These are phyloP conservation scores for Conringia planisiliqua DNA, from an alignment of 345 rosid genomes.

Conservation along the genomic window DNA sequence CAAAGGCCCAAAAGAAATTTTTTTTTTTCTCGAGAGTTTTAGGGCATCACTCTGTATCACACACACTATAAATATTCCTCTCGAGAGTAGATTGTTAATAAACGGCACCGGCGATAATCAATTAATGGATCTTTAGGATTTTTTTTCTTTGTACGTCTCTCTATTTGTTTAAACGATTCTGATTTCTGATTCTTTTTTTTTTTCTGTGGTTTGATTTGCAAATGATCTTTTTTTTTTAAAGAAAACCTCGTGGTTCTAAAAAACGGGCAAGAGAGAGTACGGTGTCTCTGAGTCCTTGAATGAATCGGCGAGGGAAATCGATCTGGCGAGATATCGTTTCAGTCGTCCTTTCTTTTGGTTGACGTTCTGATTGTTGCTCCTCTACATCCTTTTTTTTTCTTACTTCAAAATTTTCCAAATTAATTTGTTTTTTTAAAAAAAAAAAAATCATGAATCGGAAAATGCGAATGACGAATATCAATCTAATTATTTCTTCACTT, in stretches of 20 bases:
- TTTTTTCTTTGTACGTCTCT: too few species aligned
- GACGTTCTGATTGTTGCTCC: slow-evolving; percentile 37
- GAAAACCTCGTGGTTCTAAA: background rate
- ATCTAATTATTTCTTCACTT: slow-evolving; percentile 30
- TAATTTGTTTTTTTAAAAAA: background rate
- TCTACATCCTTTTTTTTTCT: slow-evolving; percentile 4
- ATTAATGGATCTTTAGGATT: background rate
- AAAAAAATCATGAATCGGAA: too few species aligned
- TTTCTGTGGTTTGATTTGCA: background rate
- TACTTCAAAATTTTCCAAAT: background rate
- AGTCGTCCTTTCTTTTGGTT: slow-evolving; percentile 18
- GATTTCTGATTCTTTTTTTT: background rate
- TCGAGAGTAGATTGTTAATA: background rate
- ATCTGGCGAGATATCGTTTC: slow-evolving; percentile 39
- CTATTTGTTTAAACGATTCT: too few species aligned
- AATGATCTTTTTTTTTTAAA: too few species aligned
- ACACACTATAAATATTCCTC: slow-evolving; percentile 8
- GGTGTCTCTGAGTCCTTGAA: slow-evolving; percentile 36
- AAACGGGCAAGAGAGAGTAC: slow-evolving; percentile 34
- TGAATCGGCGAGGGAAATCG: slow-evolving; percentile 29
- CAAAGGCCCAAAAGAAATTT: background rate
- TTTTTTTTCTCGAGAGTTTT: background rate
- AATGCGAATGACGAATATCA: slow-evolving; percentile 21
- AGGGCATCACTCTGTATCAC: slow-evolving; percentile 5
- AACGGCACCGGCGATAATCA: background rate